Base-by-base conservation (phyloP, 1,284 basidiomycete genomes). In the Cutaneotrichosporon sp. region DNA sequence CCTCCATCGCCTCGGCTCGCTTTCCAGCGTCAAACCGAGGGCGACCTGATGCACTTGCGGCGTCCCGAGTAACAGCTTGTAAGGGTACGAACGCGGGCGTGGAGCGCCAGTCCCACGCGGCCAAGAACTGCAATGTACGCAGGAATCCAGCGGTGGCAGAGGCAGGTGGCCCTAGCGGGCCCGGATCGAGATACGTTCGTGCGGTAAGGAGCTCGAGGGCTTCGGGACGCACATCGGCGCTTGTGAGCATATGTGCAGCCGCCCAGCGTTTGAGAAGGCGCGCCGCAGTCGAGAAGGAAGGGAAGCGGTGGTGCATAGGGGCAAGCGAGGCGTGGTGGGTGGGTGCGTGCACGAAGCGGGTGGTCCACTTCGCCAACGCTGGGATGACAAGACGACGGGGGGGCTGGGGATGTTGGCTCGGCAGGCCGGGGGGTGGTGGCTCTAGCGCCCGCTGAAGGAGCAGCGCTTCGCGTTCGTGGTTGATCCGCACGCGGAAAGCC, bases 201-300 rank as follows among this genome's bases (percentile, higher is more conserved):
- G 89, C 89, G 63, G 86, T 88, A 26, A 98, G 70, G 11, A 98
- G 76, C 73, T 99, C 96, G 41, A 90, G 79, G 0, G 83, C 83
- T 29, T 63, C 61, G 51, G 84, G 81, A 71, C 97, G 92, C 33
- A 90, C 79, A 11, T 60, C 59, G n/a, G 59, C 60, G 48, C 84
- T 81, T 16, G 89, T 78, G 20, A 97, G 80, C 86, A 94, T 89
- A 72, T 98, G 96, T 2, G 86, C 79, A 0, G 86, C 82, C 43
- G 97, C 76, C 96, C 96, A 99, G 46, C 96, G 82, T 75, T 97
- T 94, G 35, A 89, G 82, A 20, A 98, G 79, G 25, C 96, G 80
- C 19, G 88, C 86, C 0, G 92, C 92, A 6, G 86, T 84, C 2
- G 89, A 79, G 68, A 86, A 96, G 6, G 90, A 86, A 0, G 84